Evolutionary conservation across 352 stramenopile species (phyloP).

Genomic region (Pythium periplocum): DNA sequence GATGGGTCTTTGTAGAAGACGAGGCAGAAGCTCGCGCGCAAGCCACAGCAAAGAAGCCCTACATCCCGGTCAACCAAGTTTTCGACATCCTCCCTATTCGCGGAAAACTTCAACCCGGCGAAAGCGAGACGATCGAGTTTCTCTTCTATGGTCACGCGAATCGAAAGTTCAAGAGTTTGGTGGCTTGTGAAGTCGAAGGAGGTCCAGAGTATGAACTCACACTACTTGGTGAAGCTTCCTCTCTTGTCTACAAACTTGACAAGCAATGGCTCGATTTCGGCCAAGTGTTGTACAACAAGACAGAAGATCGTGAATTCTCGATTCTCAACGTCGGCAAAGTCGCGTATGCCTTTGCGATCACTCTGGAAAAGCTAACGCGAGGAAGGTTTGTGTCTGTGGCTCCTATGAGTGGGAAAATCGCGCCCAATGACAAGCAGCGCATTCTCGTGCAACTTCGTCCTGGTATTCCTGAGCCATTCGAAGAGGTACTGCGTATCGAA

Average conservation of each 20-base stretch:
- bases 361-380: constrained; percentile 28
- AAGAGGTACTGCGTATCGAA: constrained; percentile 88
- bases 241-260: constrained; percentile 89
- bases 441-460: constrained; percentile 85
- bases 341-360: constrained; percentile 80
- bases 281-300: constrained; percentile 90
- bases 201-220: constrained; percentile 91
- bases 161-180: constrained; percentile 82
- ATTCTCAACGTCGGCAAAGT: constrained; percentile 93
- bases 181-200: constrained; percentile 91
- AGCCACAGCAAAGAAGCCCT: constrained; percentile 70
- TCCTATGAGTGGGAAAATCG: constrained; percentile 80
- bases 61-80: constrained; percentile 90
- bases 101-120: constrained; percentile 73
- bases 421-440: constrained; percentile 85
- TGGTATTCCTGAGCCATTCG: constrained; percentile 82
- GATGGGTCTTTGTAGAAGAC: constrained; percentile 94
- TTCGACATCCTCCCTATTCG: constrained; percentile 95
- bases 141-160: constrained; percentile 93
- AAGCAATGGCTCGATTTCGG: constrained; percentile 91
- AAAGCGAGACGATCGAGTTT: constrained; percentile 91
- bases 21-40: constrained; percentile 56
- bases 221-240: constrained; percentile 88
- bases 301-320: constrained; percentile 88
- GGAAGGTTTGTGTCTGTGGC: constrained; percentile 66